Conservation (phyloP, 352 stramenopile genomes). For the Phytopythium montanum region DNA sequence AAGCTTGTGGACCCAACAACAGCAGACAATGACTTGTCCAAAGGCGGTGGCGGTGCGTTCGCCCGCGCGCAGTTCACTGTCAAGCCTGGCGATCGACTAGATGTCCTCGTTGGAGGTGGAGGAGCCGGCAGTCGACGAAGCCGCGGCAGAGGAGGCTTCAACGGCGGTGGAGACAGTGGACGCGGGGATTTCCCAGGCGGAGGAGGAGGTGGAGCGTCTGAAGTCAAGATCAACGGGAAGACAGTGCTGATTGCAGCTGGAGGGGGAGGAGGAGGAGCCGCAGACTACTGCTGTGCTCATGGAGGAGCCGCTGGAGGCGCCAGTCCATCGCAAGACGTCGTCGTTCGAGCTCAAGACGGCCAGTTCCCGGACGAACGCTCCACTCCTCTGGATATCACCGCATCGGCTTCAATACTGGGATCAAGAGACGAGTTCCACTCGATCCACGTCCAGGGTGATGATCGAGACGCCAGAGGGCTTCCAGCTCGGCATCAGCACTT, state of each 20-base stretch:
- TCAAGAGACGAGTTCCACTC: constrained; percentile 58
- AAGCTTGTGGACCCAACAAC: constrained; percentile 6
- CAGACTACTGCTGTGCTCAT: constrained; percentile 75
- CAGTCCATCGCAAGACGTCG: constrained; percentile 10
- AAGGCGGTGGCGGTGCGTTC: constrained; percentile 75
- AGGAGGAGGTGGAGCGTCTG: constrained; percentile 60
- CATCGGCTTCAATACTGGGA: constrained; percentile 4
- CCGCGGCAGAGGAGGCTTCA: constrained; percentile 44
- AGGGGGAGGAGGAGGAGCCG: constrained; percentile 63
- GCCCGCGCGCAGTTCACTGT: constrained; percentile 48
- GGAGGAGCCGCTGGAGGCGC: constrained; percentile 58
- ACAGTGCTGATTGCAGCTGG: constrained; percentile 62
- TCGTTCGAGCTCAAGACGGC: constrained; percentile 25
- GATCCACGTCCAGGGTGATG: constrained; percentile 41
- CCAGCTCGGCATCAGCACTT: constrained; percentile 44
- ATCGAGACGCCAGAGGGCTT: constrained; percentile 36
- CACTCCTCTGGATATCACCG: constrained; percentile 38
- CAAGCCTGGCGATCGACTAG: constrained; percentile 33
- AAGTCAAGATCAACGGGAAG: constrained; percentile 39
- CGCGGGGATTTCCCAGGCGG: constrained; percentile 48
- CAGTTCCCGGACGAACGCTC: constrained; percentile 25
- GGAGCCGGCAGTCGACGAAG: constrained; percentile 13
- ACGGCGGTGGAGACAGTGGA: constrained; percentile 64
- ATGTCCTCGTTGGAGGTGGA: constrained; percentile 62
- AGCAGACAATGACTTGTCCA: constrained; percentile 18